phyloP scores from a whole-genome alignment of 306 rosid genomes.

The Potentilla sterilis region DNA sequence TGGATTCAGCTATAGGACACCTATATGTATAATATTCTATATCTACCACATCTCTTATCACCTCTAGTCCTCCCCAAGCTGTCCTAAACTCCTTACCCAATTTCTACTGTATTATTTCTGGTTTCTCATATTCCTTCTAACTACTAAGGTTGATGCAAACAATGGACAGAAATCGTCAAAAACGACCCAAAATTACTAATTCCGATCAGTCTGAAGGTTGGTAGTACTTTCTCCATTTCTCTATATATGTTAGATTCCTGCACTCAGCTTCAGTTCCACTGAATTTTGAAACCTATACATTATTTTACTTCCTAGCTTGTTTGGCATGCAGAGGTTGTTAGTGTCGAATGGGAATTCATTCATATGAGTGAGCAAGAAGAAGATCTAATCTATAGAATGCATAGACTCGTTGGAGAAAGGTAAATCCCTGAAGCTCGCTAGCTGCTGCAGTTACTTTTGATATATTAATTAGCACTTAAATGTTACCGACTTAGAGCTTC shows the following conservation, averaged over 20 bases:
- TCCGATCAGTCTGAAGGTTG: constrained; percentile 20
- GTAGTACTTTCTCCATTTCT: constrained; percentile 2
- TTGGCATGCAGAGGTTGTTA: constrained; percentile 41
- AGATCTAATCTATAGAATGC: constrained; percentile 60
- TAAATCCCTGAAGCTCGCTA: not conserved
- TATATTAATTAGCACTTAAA: not conserved
- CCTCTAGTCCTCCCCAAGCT: not conserved
- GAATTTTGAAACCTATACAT: not conserved
- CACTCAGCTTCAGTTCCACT: not conserved
- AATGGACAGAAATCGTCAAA: constrained; percentile 12
- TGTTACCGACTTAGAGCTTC: not conserved
- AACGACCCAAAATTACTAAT: constrained; percentile 11
- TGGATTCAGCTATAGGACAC: not conserved
- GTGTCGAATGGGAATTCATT: constrained; percentile 49
- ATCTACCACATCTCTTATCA: not conserved
- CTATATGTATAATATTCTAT: not conserved
- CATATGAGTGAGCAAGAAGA: constrained; percentile 57
- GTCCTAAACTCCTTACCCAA: not conserved
- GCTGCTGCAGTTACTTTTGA: not conserved
- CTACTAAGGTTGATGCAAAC: not conserved
- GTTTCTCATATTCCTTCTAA: not conserved
- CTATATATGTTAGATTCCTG: not conserved
- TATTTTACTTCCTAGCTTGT: no score
- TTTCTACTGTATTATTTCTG: not conserved
- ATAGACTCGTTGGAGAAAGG: constrained; percentile 57